A percentile compares a stretch with the other conserved stretches of the same genome.
phyloP scores from a whole-genome alignment of 352 stramenopile genomes.

The Phytopythium sindhum region DNA sequence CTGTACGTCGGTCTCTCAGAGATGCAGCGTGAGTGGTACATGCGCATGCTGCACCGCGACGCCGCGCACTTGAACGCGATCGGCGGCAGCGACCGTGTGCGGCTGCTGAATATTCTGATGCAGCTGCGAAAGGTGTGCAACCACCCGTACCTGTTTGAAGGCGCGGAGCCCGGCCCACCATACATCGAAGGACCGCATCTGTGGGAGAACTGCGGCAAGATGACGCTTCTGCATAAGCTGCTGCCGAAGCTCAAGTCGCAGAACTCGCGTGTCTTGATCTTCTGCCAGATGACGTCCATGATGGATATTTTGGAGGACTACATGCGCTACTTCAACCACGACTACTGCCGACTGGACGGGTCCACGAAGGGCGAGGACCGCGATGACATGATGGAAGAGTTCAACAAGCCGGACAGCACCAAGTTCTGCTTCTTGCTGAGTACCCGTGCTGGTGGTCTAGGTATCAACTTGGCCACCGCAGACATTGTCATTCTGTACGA shows the following conservation, averaged over 20 bases:
- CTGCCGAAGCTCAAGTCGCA: slow-evolving; percentile 84
- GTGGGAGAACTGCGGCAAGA: slow-evolving; percentile 98
- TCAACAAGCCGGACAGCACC: slow-evolving; percentile 94
- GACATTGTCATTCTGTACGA: slow-evolving; percentile 99
- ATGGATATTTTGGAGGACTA: slow-evolving; percentile 99
- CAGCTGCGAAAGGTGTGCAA: slow-evolving; percentile 99
- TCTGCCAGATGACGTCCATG: slow-evolving; percentile 99
- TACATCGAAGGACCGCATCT: slow-evolving; percentile 96
- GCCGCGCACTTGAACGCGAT: slow-evolving; percentile 96
- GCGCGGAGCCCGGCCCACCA: slow-evolving; percentile 95
- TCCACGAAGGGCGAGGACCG: slow-evolving; percentile 85
- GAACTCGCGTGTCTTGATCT: slow-evolving; percentile 96
- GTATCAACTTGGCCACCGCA: slow-evolving; percentile 98
- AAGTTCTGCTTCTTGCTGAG: slow-evolving; percentile 98
- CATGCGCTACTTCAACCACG: slow-evolving; percentile 87
- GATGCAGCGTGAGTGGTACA: slow-evolving; percentile 99
- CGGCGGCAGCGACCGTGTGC: slow-evolving; percentile 93
- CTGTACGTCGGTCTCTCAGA: slow-evolving; percentile 96
- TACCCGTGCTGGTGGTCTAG: slow-evolving; percentile 94
- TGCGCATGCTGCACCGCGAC: slow-evolving; percentile 95
- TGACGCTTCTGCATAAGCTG: slow-evolving; percentile 96
- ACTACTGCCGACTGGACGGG: slow-evolving; percentile 84
- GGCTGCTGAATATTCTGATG: slow-evolving; percentile 98
- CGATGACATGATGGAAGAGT: slow-evolving; percentile 95
- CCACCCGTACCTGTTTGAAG: slow-evolving; percentile 99